Evolutionary conservation across 495 filamentous ascomycete genomes (phyloP).

Genomic region (Tetracladium setigerum): DNA sequence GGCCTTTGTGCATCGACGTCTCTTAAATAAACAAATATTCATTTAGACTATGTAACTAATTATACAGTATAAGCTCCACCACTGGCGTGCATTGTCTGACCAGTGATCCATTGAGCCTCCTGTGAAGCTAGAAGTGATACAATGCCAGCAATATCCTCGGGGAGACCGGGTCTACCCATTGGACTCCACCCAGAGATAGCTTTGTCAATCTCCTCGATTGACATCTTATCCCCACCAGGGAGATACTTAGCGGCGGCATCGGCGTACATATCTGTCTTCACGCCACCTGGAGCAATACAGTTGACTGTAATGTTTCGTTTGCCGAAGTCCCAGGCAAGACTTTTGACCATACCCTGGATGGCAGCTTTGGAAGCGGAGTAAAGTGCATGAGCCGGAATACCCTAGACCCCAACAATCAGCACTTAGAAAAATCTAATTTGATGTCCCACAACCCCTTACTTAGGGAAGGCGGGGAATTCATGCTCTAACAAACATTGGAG

Average conservation of each 20-base stretch:
- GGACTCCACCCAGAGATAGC: constrained; percentile 35
- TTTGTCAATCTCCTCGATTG: constrained; percentile 34
- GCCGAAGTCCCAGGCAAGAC: constrained; percentile 65
- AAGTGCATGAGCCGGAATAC: constrained; percentile 63
- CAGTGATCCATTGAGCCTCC: constrained; percentile 56
- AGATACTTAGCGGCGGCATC: constrained; percentile 60
- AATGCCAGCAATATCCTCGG: constrained; percentile 43
- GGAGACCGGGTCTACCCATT: constrained; percentile 44
- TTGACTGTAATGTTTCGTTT: constrained; percentile 69
- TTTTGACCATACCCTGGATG: constrained; percentile 70
- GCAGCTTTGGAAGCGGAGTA: constrained; percentile 75
- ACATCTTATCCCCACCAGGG: constrained; percentile 36
- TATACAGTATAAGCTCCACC: no score
- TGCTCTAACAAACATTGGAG: no score
- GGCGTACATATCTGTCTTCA: constrained; percentile 75
- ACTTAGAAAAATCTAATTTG: no score
- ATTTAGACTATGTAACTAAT: no score
- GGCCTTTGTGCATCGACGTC: no score
- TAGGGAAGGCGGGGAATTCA: not conserved
- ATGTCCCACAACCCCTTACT: constrained; percentile 22
- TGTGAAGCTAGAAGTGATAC: constrained; percentile 40
- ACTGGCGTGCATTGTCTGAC: no score
- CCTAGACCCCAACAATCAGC: no score
- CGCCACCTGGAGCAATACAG: constrained; percentile 62
- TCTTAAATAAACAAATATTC: no score